Percentiles rank a stretch among this genome's conserved stretches.
These are phyloP conservation scores for Curvularia hawaiiensis DNA, from an alignment of 2,329 filamentous ascomycete genomes.

Conservation along the genomic window DNA sequence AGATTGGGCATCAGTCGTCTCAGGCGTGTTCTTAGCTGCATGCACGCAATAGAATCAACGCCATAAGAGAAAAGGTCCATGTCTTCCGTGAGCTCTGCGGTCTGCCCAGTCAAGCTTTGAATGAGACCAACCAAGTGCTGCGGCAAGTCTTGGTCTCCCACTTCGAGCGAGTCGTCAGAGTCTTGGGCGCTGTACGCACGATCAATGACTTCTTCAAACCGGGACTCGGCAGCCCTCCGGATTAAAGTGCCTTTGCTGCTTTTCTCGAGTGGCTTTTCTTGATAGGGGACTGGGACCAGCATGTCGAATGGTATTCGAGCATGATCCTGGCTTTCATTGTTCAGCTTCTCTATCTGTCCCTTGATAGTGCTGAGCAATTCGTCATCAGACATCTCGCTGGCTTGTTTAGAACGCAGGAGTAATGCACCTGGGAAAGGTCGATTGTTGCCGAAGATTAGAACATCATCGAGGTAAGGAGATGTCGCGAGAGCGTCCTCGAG, in stretches of 20 bases:
- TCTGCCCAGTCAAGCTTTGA: slow-evolving; percentile 30
- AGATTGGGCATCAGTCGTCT: slow-evolving; percentile 43
- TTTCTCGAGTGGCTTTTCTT: slow-evolving; percentile 54
- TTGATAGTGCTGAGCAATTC: slow-evolving; percentile 52
- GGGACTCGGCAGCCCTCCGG: slow-evolving; percentile 57
- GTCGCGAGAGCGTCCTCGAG: slow-evolving; percentile 62
- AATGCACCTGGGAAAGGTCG: slow-evolving; percentile 62
- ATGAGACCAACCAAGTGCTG: slow-evolving; percentile 28
- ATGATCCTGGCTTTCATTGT: slow-evolving; percentile 57
- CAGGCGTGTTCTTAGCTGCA: slow-evolving; percentile 55
- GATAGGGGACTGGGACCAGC: slow-evolving; percentile 54
- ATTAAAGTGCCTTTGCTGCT: slow-evolving; percentile 68
- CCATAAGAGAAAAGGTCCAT: slow-evolving; percentile 63
- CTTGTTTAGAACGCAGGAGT: slow-evolving; percentile 53
- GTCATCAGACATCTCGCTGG: slow-evolving; percentile 33
- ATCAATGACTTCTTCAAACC: slow-evolving; percentile 56
- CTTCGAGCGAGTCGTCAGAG: slow-evolving; percentile 15
- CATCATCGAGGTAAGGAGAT: slow-evolving; percentile 56
- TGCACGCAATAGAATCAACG: slow-evolving; percentile 64
- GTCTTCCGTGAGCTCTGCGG: slow-evolving; percentile 37
- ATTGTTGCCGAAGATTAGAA: slow-evolving; percentile 66
- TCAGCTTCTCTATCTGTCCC: slow-evolving; percentile 54
- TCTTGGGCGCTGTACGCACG: slow-evolving; percentile 49
- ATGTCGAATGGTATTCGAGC: slow-evolving; percentile 57
- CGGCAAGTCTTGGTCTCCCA: slow-evolving; percentile 38